Evolutionary conservation across 208 protist species (phyloP).

Genomic region (Polymyxa betae): DNA sequence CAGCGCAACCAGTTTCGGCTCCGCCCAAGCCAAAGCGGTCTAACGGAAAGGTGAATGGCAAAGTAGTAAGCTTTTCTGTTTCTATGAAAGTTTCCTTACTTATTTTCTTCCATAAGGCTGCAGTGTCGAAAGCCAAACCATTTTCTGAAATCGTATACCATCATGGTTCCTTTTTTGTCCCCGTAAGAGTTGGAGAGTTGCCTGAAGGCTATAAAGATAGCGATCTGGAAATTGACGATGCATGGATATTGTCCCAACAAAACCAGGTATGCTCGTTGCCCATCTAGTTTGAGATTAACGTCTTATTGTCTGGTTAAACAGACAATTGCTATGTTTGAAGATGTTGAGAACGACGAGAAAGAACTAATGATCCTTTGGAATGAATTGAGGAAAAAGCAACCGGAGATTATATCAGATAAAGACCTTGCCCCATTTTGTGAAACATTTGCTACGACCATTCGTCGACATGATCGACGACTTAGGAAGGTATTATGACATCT

Average conservation of each 20-base stretch:
- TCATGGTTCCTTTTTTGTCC: not conserved
- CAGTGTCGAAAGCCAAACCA: not conserved
- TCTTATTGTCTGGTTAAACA: not conserved
- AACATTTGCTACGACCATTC: not conserved
- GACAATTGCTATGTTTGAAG: slow-evolving; percentile 26
- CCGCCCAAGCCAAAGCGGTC: too few relatives aligned
- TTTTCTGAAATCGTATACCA: not conserved
- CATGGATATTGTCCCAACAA: not conserved
- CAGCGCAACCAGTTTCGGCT: too few relatives aligned
- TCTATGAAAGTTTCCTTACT: too few relatives aligned
- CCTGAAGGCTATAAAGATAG: not conserved
- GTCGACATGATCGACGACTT: not conserved
- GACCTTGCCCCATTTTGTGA: not conserved
- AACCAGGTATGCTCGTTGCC: not conserved
- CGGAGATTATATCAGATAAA: not conserved
- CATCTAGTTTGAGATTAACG: not conserved
- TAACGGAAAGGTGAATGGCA: too few relatives aligned
- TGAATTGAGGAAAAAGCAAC: not conserved
- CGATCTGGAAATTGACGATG: slow-evolving; percentile 35
- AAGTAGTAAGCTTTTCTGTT: too few relatives aligned
- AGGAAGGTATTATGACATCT: not conserved
- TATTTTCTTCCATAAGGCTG: not conserved
- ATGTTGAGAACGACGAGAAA: slow-evolving; percentile 20
- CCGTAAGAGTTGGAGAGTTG: not conserved
- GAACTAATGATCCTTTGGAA: slow-evolving; percentile 12